A percentile compares a stretch with the other conserved stretches of the same genome.
phyloP scores from a whole-genome alignment of 176 grass and related monocot genomes.

The Secale cereale region DNA sequence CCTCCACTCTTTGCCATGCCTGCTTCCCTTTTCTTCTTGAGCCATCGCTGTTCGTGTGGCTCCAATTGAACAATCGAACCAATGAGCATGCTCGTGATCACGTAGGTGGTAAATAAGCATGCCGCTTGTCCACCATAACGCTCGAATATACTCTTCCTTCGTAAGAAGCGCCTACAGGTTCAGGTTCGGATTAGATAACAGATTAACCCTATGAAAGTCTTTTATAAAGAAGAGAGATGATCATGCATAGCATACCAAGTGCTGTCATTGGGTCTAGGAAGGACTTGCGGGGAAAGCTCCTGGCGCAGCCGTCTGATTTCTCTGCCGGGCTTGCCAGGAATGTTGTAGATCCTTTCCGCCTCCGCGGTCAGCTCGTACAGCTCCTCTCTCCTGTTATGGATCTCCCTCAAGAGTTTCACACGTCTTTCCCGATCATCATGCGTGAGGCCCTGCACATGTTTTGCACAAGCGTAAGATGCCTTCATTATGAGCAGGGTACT shows the following conservation, averaged over 20 bases:
- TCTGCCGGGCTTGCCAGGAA: background rate
- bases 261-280: background rate
- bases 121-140: background rate
- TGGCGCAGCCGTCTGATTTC: background rate
- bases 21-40: too few species aligned
- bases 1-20: background rate
- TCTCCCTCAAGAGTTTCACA: background rate
- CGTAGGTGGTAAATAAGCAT: background rate
- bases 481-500: too few species aligned
- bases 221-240: background rate
- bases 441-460: too few species aligned
- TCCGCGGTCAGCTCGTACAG: background rate
- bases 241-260: background rate
- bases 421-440: too few species aligned
- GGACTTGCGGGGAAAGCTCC: background rate
- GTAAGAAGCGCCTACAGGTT: background rate
- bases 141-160: background rate
- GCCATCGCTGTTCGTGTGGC: too few species aligned
- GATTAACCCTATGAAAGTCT: background rate
- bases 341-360: background rate
- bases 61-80: background rate
- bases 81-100: background rate
- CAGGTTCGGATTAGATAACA: too few species aligned
- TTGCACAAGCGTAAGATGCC: too few species aligned
- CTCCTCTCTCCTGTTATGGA: background rate